Evolutionary conservation across 2,329 filamentous ascomycete species (phyloP).

Genomic region (Pyrenophora tritici-repentis): DNA sequence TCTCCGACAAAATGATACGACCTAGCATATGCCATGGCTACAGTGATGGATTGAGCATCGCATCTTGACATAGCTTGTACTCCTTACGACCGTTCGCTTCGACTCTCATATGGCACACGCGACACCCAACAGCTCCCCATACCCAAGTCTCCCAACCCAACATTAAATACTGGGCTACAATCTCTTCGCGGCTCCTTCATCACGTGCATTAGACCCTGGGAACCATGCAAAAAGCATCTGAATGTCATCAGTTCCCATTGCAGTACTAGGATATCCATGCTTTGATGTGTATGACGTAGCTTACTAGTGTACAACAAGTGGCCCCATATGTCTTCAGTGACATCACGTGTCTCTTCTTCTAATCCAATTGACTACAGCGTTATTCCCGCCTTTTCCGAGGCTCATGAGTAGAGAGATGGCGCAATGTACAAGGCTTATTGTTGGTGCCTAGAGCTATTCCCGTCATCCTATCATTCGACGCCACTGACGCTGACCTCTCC

Average conservation of each 20-base stretch:
- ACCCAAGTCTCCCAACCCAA: not conserved
- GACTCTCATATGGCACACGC: conserved; percentile 8
- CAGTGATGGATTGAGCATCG: not conserved
- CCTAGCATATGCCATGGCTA: not conserved
- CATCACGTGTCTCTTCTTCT: too few relatives aligned
- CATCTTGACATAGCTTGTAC: not conserved
- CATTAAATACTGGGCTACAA: not conserved
- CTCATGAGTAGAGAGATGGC: too few relatives aligned
- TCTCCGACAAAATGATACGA: not conserved
- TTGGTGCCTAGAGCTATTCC: not conserved
- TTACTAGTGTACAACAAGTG: not conserved
- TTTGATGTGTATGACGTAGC: conserved; percentile 2
- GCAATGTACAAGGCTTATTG: too few relatives aligned
- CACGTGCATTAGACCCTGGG: not conserved
- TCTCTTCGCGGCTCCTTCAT: not conserved
- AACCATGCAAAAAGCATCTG: not conserved
- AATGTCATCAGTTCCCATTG: not conserved
- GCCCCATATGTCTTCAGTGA: too few relatives aligned
- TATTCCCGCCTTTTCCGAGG: too few relatives aligned
- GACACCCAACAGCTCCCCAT: conserved; percentile 8
- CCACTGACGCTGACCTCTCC: conserved; percentile 5
- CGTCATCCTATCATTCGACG: conserved; percentile 6
- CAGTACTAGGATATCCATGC: conserved; percentile 3
- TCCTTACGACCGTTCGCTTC: too few relatives aligned
- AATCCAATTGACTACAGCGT: too few relatives aligned